Base-by-base conservation (phyloP, 352 stramenopile species). In the Globisporangium mamillatum region DNA sequence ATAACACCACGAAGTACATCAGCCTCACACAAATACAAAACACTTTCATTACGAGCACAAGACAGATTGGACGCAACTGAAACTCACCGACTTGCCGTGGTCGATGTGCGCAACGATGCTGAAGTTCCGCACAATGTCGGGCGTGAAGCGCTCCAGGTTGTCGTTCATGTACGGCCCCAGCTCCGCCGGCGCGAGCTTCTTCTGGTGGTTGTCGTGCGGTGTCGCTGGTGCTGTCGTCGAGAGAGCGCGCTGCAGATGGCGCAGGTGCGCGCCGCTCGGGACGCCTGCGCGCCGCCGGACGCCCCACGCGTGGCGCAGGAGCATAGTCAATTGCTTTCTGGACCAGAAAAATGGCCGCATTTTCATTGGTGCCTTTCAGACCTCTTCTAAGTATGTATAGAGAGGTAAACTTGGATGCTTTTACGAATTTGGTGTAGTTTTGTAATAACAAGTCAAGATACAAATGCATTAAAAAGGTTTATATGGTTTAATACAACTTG, bases 91-190 rank as follows among this genome's bases (percentile, higher is more conserved):
- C 79, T 97, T 97, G 69, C 91, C 91, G 72, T 97, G 91, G 69
- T 97, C 91, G 44, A 97, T 97, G 63, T 97, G 91, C 16, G 91
- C 89, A 41, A 97, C 90, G 70, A 97, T 97, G 71, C 86, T 93
- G 72, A 96, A 96, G 76, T 96, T 96, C 76, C 89, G 83, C 69
- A 95, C 90, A 25, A 93, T 97, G 29, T 91, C 71, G 2, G 88
- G 86, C 64, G 63, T 68, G 69, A 94, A 88, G 1, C 78, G 68
- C 36, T 79, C 71, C n/a, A 95, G 73, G 36, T 87, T 75, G 65
- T 79, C 72, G 20, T 73, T 76, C 71, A 95, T 74, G 74, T 81
- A 94, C 18, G 83, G 67, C 4, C 84, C 88, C 27, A 95, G 69
- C 5, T 76, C 82, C 16, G 64, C 68, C 8, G 88, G 88, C 38